A percentile compares a stretch with the other conserved stretches of the same genome.
These are phyloP conservation scores for Penicillium sp. DNA, from an alignment of 2,329 filamentous ascomycete species.

Conservation along the genomic window DNA sequence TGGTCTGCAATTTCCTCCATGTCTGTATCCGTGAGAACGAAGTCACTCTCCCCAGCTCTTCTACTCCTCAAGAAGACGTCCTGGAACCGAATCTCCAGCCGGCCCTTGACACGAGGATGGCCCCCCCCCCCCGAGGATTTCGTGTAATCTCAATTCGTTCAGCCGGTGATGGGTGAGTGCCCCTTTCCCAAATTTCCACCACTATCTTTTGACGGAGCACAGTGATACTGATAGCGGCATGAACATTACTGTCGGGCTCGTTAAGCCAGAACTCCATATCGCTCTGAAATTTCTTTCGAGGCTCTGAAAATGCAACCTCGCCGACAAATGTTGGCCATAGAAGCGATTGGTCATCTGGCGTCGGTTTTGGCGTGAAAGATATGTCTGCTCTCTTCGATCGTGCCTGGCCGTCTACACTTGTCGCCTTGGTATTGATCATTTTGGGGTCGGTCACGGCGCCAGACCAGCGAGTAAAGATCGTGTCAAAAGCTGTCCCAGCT, in stretches of 20 bases:
- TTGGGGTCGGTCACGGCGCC: background rate
- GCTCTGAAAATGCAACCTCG: conserved; percentile 8
- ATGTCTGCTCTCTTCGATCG: background rate
- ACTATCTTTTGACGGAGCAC: background rate
- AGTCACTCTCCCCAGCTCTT: too few species aligned
- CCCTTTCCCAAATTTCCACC: background rate
- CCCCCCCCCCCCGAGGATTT: too few species aligned
- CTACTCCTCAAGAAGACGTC: too few species aligned
- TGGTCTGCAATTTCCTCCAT: too few species aligned
- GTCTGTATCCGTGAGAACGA: too few species aligned
- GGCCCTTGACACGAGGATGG: too few species aligned
- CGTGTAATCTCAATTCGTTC: too few species aligned
- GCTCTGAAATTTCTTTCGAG: background rate
- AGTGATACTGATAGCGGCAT: conserved; percentile 7
- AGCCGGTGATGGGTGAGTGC: too few species aligned
- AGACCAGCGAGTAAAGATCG: conserved; percentile 4
- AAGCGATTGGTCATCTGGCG: background rate
- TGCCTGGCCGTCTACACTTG: background rate
- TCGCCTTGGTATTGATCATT: background rate
- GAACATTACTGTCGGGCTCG: background rate
- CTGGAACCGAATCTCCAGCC: too few species aligned
- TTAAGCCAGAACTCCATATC: conserved; percentile 13
- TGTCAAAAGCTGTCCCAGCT: background rate
- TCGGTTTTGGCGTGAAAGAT: background rate
- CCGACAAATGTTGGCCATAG: conserved; percentile 13